Base-by-base conservation (phyloP, 208 protist genomes). In the Wallacemonas sp. region DNA sequence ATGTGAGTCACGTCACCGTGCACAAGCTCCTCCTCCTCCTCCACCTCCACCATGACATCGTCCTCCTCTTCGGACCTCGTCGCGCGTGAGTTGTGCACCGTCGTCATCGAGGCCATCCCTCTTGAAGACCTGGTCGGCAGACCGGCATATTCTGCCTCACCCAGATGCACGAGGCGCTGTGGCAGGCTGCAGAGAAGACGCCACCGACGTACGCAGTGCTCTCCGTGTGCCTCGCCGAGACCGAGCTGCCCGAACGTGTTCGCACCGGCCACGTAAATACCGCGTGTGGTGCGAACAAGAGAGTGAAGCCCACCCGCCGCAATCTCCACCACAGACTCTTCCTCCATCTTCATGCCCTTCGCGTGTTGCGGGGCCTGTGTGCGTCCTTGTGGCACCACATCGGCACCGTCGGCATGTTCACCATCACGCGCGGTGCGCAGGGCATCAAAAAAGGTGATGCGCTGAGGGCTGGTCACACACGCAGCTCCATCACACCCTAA, bases 181-280 rank as follows among this genome's bases (percentile, higher is more conserved):
- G 31, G 55, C 4, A 62, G 60, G n/a, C 38, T 45, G 38, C 34
- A 53, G 9, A 34, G 34, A 2, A 6, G 44, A 30, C 54, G 46
- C 41, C 22, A 58, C 33, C 46, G 39, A 2, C n/a, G 36, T 22
- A 56, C 58, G 42, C 2, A 34, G 12, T 27, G 15, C 26, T 39
- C 22, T 17, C 6, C 15, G 46, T 39, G 21, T 1, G 69, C 76
- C 44, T 75, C 70, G 8, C 75, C 74, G 1, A 91, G 70, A 2
- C 88, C 91, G 26, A 96, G 84, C 62, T 95, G 89, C 1, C 91
- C 91, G 66, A 79, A 73, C n/a, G 80, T 71, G 66, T 96, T 96
- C 45, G 47, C 54, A 1, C 91, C 91, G 26, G 73, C 82, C 19
- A 74, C 88, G 77, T 87, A 96, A 9, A 96, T 55, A 0, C 76